Evolutionary conservation across 2,329 filamentous ascomycete genomes (phyloP).

Genomic region (Fusarium globosum): DNA sequence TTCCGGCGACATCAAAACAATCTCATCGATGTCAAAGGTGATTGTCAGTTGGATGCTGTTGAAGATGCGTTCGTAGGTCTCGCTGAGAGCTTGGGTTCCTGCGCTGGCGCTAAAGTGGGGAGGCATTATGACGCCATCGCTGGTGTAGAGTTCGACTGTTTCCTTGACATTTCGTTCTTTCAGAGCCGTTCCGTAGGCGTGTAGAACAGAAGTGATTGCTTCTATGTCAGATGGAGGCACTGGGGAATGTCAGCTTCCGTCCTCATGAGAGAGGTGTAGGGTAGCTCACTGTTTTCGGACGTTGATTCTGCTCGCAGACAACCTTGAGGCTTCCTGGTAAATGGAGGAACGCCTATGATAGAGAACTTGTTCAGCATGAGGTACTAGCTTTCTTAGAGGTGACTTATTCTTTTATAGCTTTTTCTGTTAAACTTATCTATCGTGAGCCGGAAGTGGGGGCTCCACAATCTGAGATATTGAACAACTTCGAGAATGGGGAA

Average conservation of each 20-base stretch:
- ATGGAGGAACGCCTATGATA: no score
- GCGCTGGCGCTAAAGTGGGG: not conserved
- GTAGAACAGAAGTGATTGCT: not conserved
- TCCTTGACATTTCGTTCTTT: not conserved
- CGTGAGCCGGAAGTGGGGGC: not conserved
- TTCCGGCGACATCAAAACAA: not conserved
- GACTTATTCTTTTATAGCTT: rapidly evolving
- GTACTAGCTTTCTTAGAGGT: no score
- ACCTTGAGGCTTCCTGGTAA: no score
- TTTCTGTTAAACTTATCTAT: rapidly evolving
- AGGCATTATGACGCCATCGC: not conserved
- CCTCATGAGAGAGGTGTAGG: not conserved
- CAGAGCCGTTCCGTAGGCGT: not conserved
- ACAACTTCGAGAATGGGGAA: no score
- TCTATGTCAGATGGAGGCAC: not conserved
- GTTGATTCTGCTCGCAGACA: no score
- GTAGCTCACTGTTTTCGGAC: not conserved
- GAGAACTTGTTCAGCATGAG: no score
- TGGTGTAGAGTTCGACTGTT: not conserved
- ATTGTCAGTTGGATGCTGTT: not conserved
- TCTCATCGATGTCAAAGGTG: not conserved
- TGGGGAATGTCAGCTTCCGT: not conserved
- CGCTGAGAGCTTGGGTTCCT: rapidly evolving
- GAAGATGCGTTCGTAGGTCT: not conserved
- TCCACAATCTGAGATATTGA: no score